Evolutionary conservation across 352 stramenopile species (phyloP), one percentile per base, ranked within the genome.

Genomic region (Globisporangium canariense): DNA sequence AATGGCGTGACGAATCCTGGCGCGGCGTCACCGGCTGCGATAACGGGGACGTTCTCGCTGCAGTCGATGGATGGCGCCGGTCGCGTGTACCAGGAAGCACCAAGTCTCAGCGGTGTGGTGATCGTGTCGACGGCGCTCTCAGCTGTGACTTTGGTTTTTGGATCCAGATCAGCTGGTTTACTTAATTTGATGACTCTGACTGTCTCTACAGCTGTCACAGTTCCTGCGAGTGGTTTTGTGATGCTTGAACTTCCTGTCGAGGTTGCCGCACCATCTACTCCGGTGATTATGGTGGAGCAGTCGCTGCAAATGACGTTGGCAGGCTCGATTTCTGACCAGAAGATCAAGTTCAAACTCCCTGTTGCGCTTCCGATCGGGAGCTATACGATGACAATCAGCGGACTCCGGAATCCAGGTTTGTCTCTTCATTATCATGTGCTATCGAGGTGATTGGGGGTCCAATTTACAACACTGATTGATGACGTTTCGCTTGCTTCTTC

Each of bases 1-100:
- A 50, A 79, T 38, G 73, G 69, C 13, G 65, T 88, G 22, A 84
- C 73, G 64, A 89, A 89, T 61, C 73, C 76, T 60, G 80, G 78
- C 11, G 75, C 68, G 52, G 74, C 68, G 46, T 36, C 13, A 20
- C 49, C 68, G 51, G 76, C 68, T 47, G 25, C 20, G 34, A 40
- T 62, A 45, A 81, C 77, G n/a, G 68, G 58, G 14, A 63, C 62
- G 16, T 89, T 88, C 59, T 30, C 53, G 3, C 4, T 89, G 51
- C 55, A 40, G 46, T 82, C 75, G 45, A 67, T 61, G 43, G 77
- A 88, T 58, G 74, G 65, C 54, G 65, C 60, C 1, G 54, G 43
- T 2, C 51, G 54, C 20, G 56, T 68, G 32, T 84, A 79, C 30
- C 60, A 83, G 50, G 54, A 64, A 14, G 56, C 53, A 20, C 34